phyloP scores from a whole-genome alignment of 2,329 filamentous ascomycete species.

The Nothophoma quercina region DNA sequence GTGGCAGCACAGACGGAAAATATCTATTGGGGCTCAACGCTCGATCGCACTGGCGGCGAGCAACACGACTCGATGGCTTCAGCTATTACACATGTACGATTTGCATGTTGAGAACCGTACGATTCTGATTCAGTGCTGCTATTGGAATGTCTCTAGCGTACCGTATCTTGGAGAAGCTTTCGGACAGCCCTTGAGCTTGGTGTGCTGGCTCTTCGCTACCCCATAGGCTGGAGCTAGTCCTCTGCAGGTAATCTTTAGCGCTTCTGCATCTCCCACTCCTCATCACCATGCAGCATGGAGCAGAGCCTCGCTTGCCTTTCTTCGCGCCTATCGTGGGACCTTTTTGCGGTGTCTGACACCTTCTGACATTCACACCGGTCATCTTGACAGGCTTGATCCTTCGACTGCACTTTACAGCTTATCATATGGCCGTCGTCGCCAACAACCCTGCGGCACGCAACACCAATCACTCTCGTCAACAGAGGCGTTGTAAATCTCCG shows the following conservation, averaged over 20 bases:
- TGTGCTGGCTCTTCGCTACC: slow-evolving; percentile 4
- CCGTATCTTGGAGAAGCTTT: not conserved
- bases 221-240: slow-evolving; percentile 13
- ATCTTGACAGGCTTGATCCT: slow-evolving; percentile 10
- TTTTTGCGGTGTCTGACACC: not conserved
- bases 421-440: slow-evolving; percentile 1
- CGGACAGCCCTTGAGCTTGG: not conserved
- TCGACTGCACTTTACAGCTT: not conserved
- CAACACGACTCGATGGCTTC: slow-evolving; percentile 2
- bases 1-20: slow-evolving; percentile 16
- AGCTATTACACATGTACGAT: not conserved
- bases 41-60: slow-evolving; percentile 10
- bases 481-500: slow-evolving; percentile 1
- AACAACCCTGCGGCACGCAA: not conserved
- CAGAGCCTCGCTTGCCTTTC: slow-evolving; percentile 7
- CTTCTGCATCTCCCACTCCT: slow-evolving; percentile 9
- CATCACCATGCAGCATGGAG: slow-evolving; percentile 6
- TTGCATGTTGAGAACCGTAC: slow-evolving; percentile 2
- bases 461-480: slow-evolving; percentile 10
- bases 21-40: slow-evolving; percentile 6
- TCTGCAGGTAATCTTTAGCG: slow-evolving; percentile 18
- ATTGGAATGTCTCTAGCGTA: slow-evolving; percentile 12
- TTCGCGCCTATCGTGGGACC: slow-evolving; percentile 1
- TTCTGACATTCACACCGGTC: slow-evolving; percentile 6
- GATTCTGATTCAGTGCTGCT: slow-evolving; percentile 7